Conservation (phyloP, 2,329 filamentous ascomycete species). For the Mycosphaerelloides madeirae region DNA sequence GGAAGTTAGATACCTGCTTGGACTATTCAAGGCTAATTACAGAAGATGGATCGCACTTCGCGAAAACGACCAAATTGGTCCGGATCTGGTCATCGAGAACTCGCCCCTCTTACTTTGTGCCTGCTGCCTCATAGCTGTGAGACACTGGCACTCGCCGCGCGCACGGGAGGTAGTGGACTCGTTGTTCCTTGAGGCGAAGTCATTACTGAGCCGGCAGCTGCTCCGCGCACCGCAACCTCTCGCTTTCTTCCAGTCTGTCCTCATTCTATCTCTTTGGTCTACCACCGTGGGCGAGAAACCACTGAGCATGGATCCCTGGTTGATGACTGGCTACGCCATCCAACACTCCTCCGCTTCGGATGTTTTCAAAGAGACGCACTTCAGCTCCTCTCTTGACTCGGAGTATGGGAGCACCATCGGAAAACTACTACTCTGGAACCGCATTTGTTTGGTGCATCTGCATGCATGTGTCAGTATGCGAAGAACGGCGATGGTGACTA, state of each 20-base stretch:
- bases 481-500: constrained; percentile 40
- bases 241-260: constrained; percentile 8
- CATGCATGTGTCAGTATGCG: constrained; percentile 37
- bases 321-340: constrained; percentile 6
- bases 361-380: constrained; percentile 2
- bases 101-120: constrained; percentile 8
- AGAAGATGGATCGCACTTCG: constrained; percentile 6
- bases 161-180: constrained; percentile 2
- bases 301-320: constrained; percentile 8
- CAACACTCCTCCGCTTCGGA: constrained; percentile 4
- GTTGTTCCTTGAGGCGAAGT: constrained; percentile 6
- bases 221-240: constrained; percentile 5
- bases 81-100: constrained; percentile 1
- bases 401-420: constrained; percentile 3
- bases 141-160: constrained; percentile 4
- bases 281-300: constrained; percentile 8
- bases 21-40: constrained; percentile 4
- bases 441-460: constrained; percentile 41
- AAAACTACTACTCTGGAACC: constrained; percentile 7
- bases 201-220: constrained; percentile 1
- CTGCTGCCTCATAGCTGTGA: constrained; percentile 8
- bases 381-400: constrained; percentile 4
- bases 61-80: neutral
- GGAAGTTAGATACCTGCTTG: constrained; percentile 1
- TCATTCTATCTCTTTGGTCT: constrained; percentile 8